phyloP scores from a whole-genome alignment of 495 filamentous ascomycete genomes.

The Aspergillus affinis region DNA sequence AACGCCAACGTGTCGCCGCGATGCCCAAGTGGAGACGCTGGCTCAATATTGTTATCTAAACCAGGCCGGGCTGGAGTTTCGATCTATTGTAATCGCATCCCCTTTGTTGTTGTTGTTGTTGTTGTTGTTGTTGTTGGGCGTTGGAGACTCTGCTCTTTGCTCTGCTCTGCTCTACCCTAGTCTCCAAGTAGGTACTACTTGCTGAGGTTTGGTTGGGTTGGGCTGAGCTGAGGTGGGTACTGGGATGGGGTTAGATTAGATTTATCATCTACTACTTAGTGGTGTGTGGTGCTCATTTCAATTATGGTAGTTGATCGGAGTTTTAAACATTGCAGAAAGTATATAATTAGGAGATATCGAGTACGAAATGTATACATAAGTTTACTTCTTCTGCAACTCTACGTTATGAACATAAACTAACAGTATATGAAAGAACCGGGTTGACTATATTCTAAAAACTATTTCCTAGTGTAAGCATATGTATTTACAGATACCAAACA shows the following conservation, averaged over 20 bases:
- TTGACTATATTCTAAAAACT: not conserved
- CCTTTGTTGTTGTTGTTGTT: no score
- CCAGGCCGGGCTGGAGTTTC: not conserved
- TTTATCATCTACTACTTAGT: not conserved
- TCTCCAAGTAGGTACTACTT: no score
- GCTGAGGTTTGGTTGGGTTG: not conserved
- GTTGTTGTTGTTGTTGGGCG: not conserved
- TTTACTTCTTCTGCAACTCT: not conserved
- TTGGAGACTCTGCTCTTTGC: not conserved
- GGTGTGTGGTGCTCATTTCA: not conserved
- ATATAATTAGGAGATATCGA: not conserved
- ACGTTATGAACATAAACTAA: not conserved
- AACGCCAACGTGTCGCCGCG: conserved; percentile 30
- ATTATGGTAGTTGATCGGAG: not conserved
- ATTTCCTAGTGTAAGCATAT: not conserved
- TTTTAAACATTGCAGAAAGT: not conserved
- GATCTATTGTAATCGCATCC: not conserved
- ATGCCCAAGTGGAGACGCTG: conserved; percentile 54
- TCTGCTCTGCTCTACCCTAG: no score
- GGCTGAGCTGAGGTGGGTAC: no score
- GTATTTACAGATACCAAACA: not conserved
- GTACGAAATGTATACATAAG: not conserved
- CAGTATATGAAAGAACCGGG: not conserved
- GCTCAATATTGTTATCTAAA: conserved; percentile 45
- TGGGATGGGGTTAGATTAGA: not conserved